Evolutionary conservation across 2,329 filamentous ascomycete species (phyloP).

Genomic region (Cladosporium sp.): DNA sequence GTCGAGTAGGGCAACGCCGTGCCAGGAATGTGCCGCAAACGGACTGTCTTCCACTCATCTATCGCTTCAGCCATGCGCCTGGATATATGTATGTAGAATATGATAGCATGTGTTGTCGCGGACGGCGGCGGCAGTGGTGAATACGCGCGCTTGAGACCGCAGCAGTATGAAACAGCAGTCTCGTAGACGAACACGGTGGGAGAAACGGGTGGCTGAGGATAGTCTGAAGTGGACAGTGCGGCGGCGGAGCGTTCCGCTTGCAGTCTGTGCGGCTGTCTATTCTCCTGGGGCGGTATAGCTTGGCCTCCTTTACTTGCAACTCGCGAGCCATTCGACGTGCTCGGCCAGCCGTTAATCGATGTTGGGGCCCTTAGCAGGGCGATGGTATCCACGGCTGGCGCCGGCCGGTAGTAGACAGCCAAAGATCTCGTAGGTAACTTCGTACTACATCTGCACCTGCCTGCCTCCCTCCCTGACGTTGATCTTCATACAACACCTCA

Average conservation of each 20-base stretch:
- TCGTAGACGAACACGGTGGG: neutral
- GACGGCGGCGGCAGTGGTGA: too few relatives aligned
- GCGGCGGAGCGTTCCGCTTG: neutral
- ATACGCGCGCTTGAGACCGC: neutral
- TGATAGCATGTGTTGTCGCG: too few relatives aligned
- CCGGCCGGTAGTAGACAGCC: conserved; percentile 2
- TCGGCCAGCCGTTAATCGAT: conserved; percentile 6
- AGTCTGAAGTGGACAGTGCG: neutral
- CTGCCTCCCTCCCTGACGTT: conserved; percentile 9
- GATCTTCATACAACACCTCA: neutral
- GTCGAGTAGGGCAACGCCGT: too few relatives aligned
- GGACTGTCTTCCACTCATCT: too few relatives aligned
- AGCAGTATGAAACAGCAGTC: conserved; percentile 7
- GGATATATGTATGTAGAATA: too few relatives aligned
- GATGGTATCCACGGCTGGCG: conserved; percentile 6
- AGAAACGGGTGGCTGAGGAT: conserved; percentile 1
- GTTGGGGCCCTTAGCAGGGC: too few relatives aligned
- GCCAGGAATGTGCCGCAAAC: too few relatives aligned
- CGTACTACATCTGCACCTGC: conserved; percentile 7
- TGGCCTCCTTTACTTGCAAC: conserved; percentile 11
- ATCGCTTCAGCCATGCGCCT: too few relatives aligned
- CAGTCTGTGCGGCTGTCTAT: too few relatives aligned
- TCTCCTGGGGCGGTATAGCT: too few relatives aligned
- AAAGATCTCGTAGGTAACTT: neutral
- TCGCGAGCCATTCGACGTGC: conserved; percentile 4